Evolutionary conservation across 768 basidiomycete genomes (phyloP).

Genomic region (Termitomyces sp.): DNA sequence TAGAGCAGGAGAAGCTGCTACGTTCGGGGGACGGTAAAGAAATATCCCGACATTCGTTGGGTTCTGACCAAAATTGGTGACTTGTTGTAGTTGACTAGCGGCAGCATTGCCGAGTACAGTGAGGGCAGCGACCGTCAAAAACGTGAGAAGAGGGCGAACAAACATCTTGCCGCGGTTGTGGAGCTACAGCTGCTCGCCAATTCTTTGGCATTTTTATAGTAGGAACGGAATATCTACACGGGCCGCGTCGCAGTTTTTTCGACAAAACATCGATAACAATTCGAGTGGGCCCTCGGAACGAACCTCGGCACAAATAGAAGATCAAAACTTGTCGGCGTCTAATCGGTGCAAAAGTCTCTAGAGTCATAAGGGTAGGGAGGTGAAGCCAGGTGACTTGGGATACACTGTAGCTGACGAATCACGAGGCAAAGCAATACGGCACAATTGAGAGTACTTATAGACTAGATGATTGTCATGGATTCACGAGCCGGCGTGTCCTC

Average conservation of each 20-base stretch:
- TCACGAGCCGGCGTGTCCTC: neutral
- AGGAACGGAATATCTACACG: neutral
- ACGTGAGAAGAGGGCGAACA: slow-evolving; percentile 7
- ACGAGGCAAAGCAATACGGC: neutral
- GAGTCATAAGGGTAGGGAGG: neutral
- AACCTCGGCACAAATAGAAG: slow-evolving; percentile 5
- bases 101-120: slow-evolving; percentile 20
- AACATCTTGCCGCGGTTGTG: slow-evolving; percentile 4
- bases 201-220: neutral
- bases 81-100: slow-evolving; percentile 28
- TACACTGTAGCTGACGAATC: neutral
- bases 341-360: neutral
- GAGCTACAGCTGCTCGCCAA: neutral
- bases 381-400: neutral
- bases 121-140: slow-evolving; percentile 13
- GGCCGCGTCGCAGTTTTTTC: slow-evolving; percentile 2
- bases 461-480: neutral
- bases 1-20: slow-evolving; percentile 34
- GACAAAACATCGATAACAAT: slow-evolving; percentile 9
- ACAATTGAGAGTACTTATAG: neutral
- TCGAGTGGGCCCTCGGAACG: neutral
- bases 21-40: slow-evolving; percentile 34
- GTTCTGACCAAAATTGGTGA: slow-evolving; percentile 44
- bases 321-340: neutral
- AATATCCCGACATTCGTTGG: slow-evolving; percentile 47